Base-by-base conservation (phyloP, 495 filamentous ascomycete species). In the Lophiotrema nucula region DNA sequence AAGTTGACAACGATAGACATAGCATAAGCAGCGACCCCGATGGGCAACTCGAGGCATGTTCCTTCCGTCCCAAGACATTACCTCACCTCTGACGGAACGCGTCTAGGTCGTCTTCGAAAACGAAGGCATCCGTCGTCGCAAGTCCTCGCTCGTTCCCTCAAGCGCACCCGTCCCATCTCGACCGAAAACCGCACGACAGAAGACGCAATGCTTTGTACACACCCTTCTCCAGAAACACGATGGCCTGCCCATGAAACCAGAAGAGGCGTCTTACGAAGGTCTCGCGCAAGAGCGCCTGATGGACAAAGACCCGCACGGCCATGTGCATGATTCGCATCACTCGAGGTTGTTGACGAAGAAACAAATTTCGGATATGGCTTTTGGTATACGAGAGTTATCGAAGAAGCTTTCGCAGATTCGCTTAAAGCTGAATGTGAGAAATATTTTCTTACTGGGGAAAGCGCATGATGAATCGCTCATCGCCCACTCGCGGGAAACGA, bases 351-450 rank as follows among this genome's bases (percentile, higher is more conserved):
- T 98, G 60, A 97, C 91, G 1, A 98, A 97, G 73, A 87, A 85
- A 56, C 89, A 98, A 70, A 77, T 98, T 28, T 88, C 86, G 1
- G 93, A 97, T 58, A 96, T 98, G 93, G 90, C 91, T 0, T 90
- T 89, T 82, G 92, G 92, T 21, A 91, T 98, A 52, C 81, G 93
- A 25, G 90, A 96, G 67, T 76, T 98, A 43, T 88, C 88, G 25
- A 90, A 96, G 70, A 87, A 87, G 50, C 77, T 97, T 49, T 86
- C 87, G 39, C 87, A 81, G 69, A 82, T 95, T 65, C 79, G 81
- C 53, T 75, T 96, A 47, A 90, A 86, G 73, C 80, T 97, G 59
- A 83, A 83, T 5, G 88, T 93, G 50, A 83, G 83, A 71, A 88
- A 79, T 53, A 81, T 98, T 46, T 96, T 97, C 69, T 70, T 98